Evolutionary conservation across 148 eudicot genomes (phyloP).

Genomic region (Mesembryanthemum crystallinum): DNA sequence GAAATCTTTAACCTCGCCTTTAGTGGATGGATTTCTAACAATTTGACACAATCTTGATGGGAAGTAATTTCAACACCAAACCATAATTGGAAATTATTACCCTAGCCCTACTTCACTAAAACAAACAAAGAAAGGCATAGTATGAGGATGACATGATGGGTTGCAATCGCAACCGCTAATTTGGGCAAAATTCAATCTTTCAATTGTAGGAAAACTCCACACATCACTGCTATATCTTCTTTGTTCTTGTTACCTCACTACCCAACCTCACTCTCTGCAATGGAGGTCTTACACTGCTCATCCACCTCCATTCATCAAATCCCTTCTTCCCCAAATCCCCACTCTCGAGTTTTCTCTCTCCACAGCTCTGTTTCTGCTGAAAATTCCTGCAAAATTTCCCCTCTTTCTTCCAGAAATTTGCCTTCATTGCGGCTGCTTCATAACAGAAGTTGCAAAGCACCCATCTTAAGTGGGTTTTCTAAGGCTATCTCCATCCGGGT

Average conservation of each 20-base stretch:
- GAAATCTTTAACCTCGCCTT: no score
- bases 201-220: no score
- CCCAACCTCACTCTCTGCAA: slow-evolving; percentile 10
- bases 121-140: no score
- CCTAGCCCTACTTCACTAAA: no score
- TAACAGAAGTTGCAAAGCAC: slow-evolving; percentile 15
- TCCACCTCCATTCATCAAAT: slow-evolving; percentile 22
- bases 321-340: neutral
- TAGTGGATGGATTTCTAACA: no score
- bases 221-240: neutral
- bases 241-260: neutral
- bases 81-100: no score
- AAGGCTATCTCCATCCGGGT: slow-evolving; percentile 42
- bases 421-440: slow-evolving; percentile 10
- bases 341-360: slow-evolving; percentile 20
- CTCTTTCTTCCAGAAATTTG: slow-evolving; percentile 12
- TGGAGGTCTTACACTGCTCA: slow-evolving; percentile 53
- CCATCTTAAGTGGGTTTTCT: slow-evolving; percentile 18
- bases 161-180: no score
- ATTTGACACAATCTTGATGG: no score
- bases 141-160: no score
- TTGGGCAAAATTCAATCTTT: no score
- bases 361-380: slow-evolving; percentile 6
- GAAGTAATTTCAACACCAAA: no score
- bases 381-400: slow-evolving; percentile 12